phyloP scores from a whole-genome alignment of 2,329 filamentous ascomycete genomes.

The Colletotrichum euphorbiae region DNA sequence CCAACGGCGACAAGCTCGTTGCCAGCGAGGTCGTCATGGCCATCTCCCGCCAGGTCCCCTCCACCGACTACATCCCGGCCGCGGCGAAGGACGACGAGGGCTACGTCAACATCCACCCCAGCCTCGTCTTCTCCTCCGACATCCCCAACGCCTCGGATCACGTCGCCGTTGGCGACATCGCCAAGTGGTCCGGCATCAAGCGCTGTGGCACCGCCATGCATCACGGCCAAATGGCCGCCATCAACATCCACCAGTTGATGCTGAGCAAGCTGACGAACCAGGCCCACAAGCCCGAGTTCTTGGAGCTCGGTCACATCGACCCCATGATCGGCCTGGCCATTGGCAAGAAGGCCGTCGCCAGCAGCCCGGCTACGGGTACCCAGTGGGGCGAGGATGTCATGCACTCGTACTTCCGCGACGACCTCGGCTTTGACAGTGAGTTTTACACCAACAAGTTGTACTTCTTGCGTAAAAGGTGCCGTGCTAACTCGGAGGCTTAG shows the following conservation, averaged over 20 bases:
- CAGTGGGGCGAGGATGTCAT: constrained; percentile 71
- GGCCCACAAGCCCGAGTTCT: constrained; percentile 56
- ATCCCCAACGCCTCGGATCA: constrained; percentile 70
- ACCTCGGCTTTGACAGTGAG: constrained; percentile 74
- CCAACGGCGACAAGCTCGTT: constrained; percentile 68
- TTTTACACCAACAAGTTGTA: constrained; percentile 40
- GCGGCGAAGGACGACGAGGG: constrained; percentile 71
- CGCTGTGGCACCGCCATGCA: constrained; percentile 82
- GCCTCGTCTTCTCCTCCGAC: constrained; percentile 63
- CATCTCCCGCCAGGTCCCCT: constrained; percentile 71
- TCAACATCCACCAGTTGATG: constrained; percentile 76
- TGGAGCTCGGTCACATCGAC: constrained; percentile 64
- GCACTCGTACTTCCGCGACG: constrained; percentile 73
- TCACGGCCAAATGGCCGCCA: constrained; percentile 73
- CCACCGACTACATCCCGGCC: constrained; percentile 71
- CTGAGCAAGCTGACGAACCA: constrained; percentile 52
- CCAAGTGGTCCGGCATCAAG: constrained; percentile 82
- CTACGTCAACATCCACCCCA: constrained; percentile 71
- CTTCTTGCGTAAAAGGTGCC: neutral
- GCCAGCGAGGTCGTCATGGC: constrained; percentile 78
- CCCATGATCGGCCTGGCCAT: constrained; percentile 79
- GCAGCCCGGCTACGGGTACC: constrained; percentile 67
- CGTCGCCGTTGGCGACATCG: constrained; percentile 77
- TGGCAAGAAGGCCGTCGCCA: constrained; percentile 76
- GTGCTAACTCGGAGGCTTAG: constrained; percentile 49